A percentile compares a stretch with the other conserved stretches of the same genome.
phyloP scores from a whole-genome alignment of 108 stramenopile species.

The Nitzschia sp. region DNA sequence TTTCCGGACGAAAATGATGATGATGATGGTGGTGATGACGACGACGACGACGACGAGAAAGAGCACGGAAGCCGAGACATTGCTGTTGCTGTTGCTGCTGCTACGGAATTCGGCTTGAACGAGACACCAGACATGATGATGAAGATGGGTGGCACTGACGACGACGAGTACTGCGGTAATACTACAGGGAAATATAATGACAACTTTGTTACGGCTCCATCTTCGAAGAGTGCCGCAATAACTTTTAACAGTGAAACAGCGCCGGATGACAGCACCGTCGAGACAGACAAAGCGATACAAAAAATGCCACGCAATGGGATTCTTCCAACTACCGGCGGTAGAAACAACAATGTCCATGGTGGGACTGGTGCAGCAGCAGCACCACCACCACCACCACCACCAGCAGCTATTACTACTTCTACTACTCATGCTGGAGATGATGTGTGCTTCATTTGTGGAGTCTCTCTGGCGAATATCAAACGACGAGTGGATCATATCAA shows the following conservation, averaged over 20 bases:
- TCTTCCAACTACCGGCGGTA: neutral
- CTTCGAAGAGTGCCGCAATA: neutral
- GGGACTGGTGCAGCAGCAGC: neutral
- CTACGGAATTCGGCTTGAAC: neutral
- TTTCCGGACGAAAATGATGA: constrained; percentile 20
- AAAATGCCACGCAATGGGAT: neutral
- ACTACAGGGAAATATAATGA: no score
- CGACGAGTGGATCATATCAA: constrained; percentile 81
- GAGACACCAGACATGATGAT: neutral
- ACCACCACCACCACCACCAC: no score
- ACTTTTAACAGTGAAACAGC: no score
- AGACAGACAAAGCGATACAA: neutral
- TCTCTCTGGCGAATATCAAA: constrained; percentile 43
- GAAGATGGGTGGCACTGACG: neutral
- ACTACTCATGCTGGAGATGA: neutral
- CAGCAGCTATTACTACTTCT: no score
- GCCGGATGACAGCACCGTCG: neutral
- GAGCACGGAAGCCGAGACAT: neutral
- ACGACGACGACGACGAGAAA: neutral
- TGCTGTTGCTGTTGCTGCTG: neutral
- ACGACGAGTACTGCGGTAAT: neutral
- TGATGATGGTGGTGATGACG: constrained; percentile 12
- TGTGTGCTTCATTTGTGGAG: constrained; percentile 74
- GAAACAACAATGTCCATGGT: neutral
- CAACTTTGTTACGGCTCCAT: neutral